Base-by-base conservation (phyloP, 148 eudicot species). In the Bassia scoparia region DNA sequence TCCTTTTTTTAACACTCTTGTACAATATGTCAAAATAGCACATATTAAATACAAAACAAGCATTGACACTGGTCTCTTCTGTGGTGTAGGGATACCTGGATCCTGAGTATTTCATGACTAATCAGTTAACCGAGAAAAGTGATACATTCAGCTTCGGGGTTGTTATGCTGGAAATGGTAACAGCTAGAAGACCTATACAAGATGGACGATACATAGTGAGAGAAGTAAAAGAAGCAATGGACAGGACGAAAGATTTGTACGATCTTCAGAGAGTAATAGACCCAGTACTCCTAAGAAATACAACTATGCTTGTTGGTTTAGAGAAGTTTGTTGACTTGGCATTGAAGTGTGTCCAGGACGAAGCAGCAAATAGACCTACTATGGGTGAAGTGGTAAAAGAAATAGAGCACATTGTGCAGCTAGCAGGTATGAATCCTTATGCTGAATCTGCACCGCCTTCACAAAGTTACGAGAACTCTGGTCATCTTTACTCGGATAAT, bases 121-220 rank as follows among this genome's bases (percentile, higher is more conserved):
- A 85, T 35, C 88, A 89, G 27, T 71, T 91, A 61, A 91, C 95
- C 0, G 95, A 91, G 77, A 91, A 91, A 83, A 91, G 95, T 44
- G 97, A 91, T 11, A 90, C 87, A 43, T 91, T 86, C 62, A 86
- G 95, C 86, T 91, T 84, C 31, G 97, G 97, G n/a, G 90, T 91
- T 17, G 83, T 91, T 53, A 77, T 91, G 84, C 74, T 91, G 15
- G 97, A 92, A 79, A 77, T 92, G 68, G 75, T 88, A 80, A 86
- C 90, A 13, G 90, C 84, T 54, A 85, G 89, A 79, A 80, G 50
- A 54, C 95, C 95, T 2, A 88, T 92, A 60, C 88, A 86, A 54
- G 78, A 85, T 50, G 95, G 95, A 18, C 86, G 79, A 59, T 91
- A 87, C 77, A 85, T 92, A 54, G 97, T 92, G 16, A 83, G 84